phyloP scores from a whole-genome alignment of 1,139 yeast genomes.

The Magnusiomyces fungicola region DNA sequence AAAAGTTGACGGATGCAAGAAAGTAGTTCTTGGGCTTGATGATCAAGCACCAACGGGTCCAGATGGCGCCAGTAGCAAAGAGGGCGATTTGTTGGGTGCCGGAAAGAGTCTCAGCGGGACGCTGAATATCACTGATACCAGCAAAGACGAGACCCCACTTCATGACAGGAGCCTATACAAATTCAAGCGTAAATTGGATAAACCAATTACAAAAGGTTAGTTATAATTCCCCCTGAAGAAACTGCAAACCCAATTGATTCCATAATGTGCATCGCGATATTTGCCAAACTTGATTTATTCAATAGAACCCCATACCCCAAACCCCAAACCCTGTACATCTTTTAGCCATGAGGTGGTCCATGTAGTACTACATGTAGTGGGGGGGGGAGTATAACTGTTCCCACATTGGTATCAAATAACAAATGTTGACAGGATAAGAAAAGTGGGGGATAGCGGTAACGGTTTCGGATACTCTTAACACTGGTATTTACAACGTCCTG shows the following conservation, averaged over 20 bases:
- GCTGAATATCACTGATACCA: conserved; percentile 73
- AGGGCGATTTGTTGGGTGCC: conserved; percentile 91
- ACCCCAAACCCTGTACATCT: no score
- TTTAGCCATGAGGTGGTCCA: no score
- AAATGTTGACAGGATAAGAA: no score
- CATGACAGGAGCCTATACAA: conserved; percentile 43
- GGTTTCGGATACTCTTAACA: no score
- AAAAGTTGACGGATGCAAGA: conserved; percentile 89
- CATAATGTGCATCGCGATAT: not conserved
- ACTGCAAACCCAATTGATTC: not conserved
- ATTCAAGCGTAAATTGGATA: not conserved
- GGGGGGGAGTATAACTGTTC: no score
- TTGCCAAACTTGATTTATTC: no score
- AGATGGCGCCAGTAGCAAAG: conserved; percentile 85
- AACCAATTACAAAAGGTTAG: not conserved
- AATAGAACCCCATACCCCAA: no score
- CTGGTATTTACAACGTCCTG: no score
- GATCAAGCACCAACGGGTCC: conserved; percentile 98
- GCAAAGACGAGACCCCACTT: conserved; percentile 89
- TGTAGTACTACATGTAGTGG: no score
- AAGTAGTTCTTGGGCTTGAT: conserved; percentile 82
- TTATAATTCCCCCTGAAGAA: not conserved
- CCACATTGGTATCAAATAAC: no score
- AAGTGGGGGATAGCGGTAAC: no score
- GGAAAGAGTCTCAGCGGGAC: conserved; percentile 87